Evolutionary conservation across 192 early-diverging fungal genomes (phyloP).

Genomic region (Powellomyces hirtus): DNA sequence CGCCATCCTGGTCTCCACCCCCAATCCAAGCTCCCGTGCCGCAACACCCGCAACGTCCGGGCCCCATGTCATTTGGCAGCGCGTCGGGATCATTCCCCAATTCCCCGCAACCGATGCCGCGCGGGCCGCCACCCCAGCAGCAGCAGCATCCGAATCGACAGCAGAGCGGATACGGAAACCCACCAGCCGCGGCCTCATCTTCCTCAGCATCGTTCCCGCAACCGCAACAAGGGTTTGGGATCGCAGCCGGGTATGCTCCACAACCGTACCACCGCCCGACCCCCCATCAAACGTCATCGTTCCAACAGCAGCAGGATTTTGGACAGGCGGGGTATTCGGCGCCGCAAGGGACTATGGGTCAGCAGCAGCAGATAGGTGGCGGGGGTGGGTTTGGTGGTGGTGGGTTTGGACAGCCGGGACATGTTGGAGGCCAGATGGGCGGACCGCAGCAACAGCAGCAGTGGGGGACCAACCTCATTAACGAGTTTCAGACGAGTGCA

Average conservation of each 20-base stretch:
- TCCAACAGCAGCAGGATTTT: background rate
- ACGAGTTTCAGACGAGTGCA: constrained; percentile 44
- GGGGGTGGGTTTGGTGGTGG: too few relatives aligned
- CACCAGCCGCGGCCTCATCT: background rate
- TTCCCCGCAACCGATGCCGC: constrained; percentile 7
- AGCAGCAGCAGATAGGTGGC: background rate
- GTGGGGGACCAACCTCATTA: constrained; percentile 26
- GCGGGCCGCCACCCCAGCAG: background rate
- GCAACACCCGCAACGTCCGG: constrained; percentile 18
- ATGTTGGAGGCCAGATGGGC: background rate
- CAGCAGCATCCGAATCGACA: background rate
- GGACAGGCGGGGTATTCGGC: background rate
- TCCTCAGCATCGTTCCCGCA: background rate
- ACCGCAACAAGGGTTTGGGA: background rate
- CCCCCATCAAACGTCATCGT: background rate
- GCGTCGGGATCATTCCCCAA: constrained; percentile 1
- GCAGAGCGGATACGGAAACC: background rate
- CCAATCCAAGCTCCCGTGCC: constrained; percentile 30
- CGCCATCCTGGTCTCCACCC: constrained; percentile 25
- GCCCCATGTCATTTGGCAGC: background rate
- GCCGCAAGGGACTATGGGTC: background rate
- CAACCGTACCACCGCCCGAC: constrained; percentile 10
- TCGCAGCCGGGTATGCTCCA: background rate
- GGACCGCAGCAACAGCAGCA: constrained; percentile 2
- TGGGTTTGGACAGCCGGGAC: constrained; percentile 3